Conservation (phyloP, 2,329 filamentous ascomycete genomes). For the Chaetoscypha palmicola region DNA sequence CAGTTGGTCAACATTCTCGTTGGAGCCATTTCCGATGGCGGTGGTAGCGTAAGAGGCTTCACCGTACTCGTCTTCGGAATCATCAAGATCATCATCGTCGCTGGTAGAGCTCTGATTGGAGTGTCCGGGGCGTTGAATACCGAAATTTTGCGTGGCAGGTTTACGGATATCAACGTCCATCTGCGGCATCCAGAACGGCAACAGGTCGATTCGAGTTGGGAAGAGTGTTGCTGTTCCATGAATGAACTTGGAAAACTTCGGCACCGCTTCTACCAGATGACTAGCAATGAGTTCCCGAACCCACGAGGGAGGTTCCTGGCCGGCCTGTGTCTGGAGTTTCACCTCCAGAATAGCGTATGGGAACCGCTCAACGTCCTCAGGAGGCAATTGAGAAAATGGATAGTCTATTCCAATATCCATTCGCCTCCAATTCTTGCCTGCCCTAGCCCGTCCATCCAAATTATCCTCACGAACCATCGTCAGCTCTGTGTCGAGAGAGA, state of each 20-base stretch:
- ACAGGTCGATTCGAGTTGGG: conserved; percentile 75
- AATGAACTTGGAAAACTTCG: conserved; percentile 99
- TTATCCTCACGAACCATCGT: conserved; percentile 96
- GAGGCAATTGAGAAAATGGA: conserved; percentile 82
- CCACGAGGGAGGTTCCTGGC: conserved; percentile 94
- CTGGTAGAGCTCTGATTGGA: conserved; percentile 72
- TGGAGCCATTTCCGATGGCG: conserved; percentile 13
- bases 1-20: conserved; percentile 18
- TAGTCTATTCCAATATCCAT: conserved; percentile 97
- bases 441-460: conserved; percentile 67
- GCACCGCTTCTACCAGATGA: conserved; percentile 95
- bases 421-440: conserved; percentile 87
- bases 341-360: conserved; percentile 96
- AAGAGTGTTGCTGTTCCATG: conserved; percentile 87
- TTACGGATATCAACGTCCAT: conserved; percentile 98
- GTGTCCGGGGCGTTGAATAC: conserved; percentile 73
- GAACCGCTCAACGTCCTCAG: conserved; percentile 81
- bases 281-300: conserved; percentile 87
- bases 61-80: conserved; percentile 52
- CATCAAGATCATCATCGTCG: conserved; percentile 63
- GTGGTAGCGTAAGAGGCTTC: conserved; percentile 12
- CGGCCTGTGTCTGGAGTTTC: conserved; percentile 92
- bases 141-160: conserved; percentile 79
- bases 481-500: conserved; percentile 92
- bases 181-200: conserved; percentile 97